Evolutionary conservation across 371 early-diverging fungal species (phyloP), one percentile per base, ranked within the genome.

Genomic region (Mortierella sp.): DNA sequence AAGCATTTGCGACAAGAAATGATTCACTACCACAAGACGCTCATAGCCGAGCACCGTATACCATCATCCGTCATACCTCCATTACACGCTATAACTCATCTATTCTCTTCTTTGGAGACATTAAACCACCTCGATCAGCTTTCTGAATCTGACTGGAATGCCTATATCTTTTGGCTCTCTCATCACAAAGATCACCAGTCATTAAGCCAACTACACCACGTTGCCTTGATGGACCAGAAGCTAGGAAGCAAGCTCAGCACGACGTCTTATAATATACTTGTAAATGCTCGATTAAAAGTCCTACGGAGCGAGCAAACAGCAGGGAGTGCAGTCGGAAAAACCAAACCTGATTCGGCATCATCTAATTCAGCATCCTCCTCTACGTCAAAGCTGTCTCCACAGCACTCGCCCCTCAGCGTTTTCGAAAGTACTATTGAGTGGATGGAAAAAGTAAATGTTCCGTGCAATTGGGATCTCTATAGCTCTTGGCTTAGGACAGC

Each of bases 11-110:
- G 31, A 26, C 8, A 23, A 7, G 57, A 40, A 22, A 26, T 43
- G 2, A 22, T 19, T 5, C 10, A 5, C 4, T 68, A 37, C 57
- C 75, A 32, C 19, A 19, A 51, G 19, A 23, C 17, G 13, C 37
- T 74, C 23, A 53, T 23, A 5, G 32, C 37, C 15, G 37, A 62
- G 19, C 64, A 67, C 13, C 69, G 70, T 42, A 54, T 61, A 58
- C 62, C 73, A 17, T 78, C 78, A 6, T 54, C 78, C 17, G 66
- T 78, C 31, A 23, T 62, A 29, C 78, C 78, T 19, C 78, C 78
- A 15, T 59, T 72, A 3, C 29, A 73, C 13, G 78, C 65, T 0
- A 53, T 78, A 17, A 58, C 45, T 0, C 61, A 57, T 4, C 62
- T 78, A 12, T 68, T 54, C 42, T 29, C 37, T 34, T 19, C 22